Evolutionary conservation across 345 rosid species (phyloP), one percentile per base, ranked within the genome.

Genomic region (Hibiscus mutabilis): DNA sequence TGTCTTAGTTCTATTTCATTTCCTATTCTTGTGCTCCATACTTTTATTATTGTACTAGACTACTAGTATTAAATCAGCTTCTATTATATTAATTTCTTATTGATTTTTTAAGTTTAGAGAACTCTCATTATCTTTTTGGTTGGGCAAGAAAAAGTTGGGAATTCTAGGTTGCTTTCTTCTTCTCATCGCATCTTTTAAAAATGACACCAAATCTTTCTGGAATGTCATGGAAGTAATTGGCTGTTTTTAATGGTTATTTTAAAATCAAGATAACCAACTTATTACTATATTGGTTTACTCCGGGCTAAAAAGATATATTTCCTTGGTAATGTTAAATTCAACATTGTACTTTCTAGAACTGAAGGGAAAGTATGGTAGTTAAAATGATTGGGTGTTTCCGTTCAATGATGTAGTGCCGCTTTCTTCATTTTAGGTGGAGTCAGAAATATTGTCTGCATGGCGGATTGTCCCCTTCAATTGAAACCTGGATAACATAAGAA

Each of bases 381-480:
- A 62, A 63, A 74, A 56, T 63, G 68, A 67, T 69, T 15, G 70
- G 60, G 25, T 13, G 66, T 66, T 44, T 60, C 14, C 12, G 35
- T 57, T 60, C 59, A 49, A 4, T 15, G 72, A 68, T 49, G 11
- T 79, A 13, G 5, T 40, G 24, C 46, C 46, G 1, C 58, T 19
- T 79, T 35, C 59, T 71, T 27, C 37, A 15, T 71, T 68, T 70
- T 70, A 91, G 98, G 98, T 94, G 60, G 98, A 94, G 78, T 94
- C 98, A 0, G 98, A 94, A 84, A 91, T 94, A 71, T 94, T 94
- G 98, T 82, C 91, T 94, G 68, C 98, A 94, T 71, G 98, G 98
- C 76, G 98, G 98, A 62, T 81, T 94, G 73, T 94, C 98, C 60
- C 98, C 98, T 19, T 91, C 97, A n/a, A 91, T 94, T 56, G 98